Percentiles rank a stretch among this genome's conserved stretches.
Evolutionary conservation across 495 filamentous ascomycete genomes (phyloP).

Genomic region (Aspergillus bridgeri): DNA sequence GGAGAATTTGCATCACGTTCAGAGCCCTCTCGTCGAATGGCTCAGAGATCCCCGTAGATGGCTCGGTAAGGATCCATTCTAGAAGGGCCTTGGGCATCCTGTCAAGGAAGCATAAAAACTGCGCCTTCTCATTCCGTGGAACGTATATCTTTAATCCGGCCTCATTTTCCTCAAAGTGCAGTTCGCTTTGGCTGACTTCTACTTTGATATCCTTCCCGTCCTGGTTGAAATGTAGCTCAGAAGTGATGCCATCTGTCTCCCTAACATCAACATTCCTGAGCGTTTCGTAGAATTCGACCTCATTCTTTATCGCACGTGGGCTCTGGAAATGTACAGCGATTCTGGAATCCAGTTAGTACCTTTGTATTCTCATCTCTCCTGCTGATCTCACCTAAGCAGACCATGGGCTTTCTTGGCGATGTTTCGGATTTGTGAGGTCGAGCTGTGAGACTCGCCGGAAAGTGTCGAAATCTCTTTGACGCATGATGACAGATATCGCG

Average conservation of each 20-base stretch:
- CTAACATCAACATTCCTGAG: constrained; percentile 21
- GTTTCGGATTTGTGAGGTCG: constrained; percentile 20
- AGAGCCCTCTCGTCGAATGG: constrained; percentile 10
- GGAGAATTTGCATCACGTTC: constrained; percentile 15
- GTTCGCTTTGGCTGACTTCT: constrained; percentile 13
- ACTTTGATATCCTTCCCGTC: constrained; percentile 22
- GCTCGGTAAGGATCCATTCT: constrained; percentile 34
- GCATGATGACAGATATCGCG: constrained; percentile 32
- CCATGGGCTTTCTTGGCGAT: constrained; percentile 33
- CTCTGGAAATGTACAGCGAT: constrained; percentile 33
- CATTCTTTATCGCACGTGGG: constrained; percentile 18
- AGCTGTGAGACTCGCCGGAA: constrained; percentile 12
- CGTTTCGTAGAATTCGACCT: constrained; percentile 23
- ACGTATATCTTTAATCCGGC: constrained; percentile 34
- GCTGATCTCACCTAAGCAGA: constrained; percentile 31
- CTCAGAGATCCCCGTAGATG: constrained; percentile 18
- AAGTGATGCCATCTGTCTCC: constrained; percentile 30
- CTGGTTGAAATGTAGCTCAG: constrained; percentile 21
- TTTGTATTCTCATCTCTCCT: not conserved
- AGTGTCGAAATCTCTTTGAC: constrained; percentile 34
- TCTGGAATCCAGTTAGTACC: not conserved
- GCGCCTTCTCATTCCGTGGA: constrained; percentile 26
- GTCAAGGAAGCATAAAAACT: constrained; percentile 31
- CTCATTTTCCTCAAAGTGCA: constrained; percentile 30
- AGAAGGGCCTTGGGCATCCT: constrained; percentile 28